phyloP scores from a whole-genome alignment of 441 rosid species.

The Cnidoscolus chayamansa region DNA sequence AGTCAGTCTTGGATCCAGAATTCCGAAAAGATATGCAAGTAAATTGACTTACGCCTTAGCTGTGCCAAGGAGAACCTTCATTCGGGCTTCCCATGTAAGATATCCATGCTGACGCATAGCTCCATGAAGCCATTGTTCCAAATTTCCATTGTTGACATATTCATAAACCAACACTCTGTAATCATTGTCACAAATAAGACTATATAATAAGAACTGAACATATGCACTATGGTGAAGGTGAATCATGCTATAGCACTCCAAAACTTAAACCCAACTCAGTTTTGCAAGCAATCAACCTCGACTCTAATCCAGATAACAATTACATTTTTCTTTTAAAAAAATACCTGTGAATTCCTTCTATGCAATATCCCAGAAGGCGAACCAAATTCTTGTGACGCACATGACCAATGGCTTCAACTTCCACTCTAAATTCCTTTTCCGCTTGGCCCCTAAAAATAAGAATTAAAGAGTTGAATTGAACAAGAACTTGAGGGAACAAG shows the following conservation, averaged over 20 bases:
- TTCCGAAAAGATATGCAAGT: conserved; percentile 4
- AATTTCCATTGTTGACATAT: conserved; percentile 89
- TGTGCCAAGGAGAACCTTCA: conserved; percentile 81
- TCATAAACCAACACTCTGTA: conserved; percentile 87
- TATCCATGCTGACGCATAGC: conserved; percentile 86
- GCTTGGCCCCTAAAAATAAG: conserved; percentile 77
- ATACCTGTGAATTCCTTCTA: conserved; percentile 95
- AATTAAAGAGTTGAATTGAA: conserved; percentile 8
- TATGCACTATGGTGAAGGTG: background rate
- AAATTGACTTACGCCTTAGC: conserved; percentile 81
- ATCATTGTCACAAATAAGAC: conserved; percentile 8
- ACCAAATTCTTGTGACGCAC: conserved; percentile 98
- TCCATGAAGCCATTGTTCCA: conserved; percentile 98
- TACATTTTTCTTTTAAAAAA: background rate
- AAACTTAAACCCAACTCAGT: background rate
- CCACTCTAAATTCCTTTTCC: conserved; percentile 89
- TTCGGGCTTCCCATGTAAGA: conserved; percentile 95
- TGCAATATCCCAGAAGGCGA: conserved; percentile 91
- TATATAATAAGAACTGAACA: background rate
- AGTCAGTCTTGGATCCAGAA: conserved; percentile 21
- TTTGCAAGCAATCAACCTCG: background rate
- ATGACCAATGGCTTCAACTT: conserved; percentile 96
- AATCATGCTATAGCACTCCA: background rate
- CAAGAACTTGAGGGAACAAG: conserved; percentile 11
- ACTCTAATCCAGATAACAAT: background rate